phyloP scores from a whole-genome alignment of 768 basidiomycete genomes.

The Scleroderma citrinum region DNA sequence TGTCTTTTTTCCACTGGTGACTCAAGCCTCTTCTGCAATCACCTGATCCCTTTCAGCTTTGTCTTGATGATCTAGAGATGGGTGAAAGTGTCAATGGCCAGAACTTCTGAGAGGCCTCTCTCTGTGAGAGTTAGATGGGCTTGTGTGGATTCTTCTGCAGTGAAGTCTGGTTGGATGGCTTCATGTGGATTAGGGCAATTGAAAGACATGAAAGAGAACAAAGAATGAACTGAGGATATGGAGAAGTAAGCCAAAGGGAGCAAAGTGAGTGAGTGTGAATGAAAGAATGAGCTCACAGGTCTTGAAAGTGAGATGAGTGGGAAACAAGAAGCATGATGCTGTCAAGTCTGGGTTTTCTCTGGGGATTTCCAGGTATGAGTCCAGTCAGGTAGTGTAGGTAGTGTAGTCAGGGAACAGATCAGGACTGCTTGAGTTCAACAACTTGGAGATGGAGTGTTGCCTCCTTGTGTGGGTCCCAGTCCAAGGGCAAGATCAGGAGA shows the following conservation, averaged over 20 bases:
- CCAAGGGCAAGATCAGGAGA: no score
- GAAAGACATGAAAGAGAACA: neutral
- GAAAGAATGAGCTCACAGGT: conserved; percentile 9
- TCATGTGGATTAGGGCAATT: neutral
- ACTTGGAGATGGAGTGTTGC: no score
- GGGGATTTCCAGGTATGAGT: no score
- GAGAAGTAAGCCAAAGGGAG: neutral
- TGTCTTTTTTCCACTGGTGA: neutral
- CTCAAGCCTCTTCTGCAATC: neutral
- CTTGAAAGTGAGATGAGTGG: neutral
- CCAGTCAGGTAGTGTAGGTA: no score
- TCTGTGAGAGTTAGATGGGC: neutral
- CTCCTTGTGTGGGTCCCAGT: no score
- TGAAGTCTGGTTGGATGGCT: neutral
- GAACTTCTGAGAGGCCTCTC: neutral
- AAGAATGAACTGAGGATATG: no score
- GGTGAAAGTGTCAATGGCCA: neutral
- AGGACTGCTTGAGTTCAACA: no score
- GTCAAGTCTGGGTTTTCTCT: no score
- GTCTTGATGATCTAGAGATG: neutral
- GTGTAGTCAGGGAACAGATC: no score
- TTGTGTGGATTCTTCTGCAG: neutral
- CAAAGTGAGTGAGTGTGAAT: conserved; percentile 6
- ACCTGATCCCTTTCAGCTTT: neutral
- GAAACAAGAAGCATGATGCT: neutral